Percentiles rank a stretch among this genome's conserved stretches.
phyloP scores from a whole-genome alignment of 75 land plant genomes.

The Pinus albicaulis region DNA sequence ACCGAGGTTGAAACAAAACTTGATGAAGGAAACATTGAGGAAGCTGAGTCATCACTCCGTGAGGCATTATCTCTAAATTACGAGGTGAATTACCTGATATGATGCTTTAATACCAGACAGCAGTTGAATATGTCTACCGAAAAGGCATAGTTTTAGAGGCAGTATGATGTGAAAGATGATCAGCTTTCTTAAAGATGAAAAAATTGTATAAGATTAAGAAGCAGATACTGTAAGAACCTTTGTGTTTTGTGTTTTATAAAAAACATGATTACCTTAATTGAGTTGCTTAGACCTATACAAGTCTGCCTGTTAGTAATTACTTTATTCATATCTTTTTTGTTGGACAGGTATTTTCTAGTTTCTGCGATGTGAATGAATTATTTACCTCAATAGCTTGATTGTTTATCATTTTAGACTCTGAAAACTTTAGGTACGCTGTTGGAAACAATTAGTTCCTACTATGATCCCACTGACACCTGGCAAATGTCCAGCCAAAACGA shows the following conservation, averaged over 20 bases:
- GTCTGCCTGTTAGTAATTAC: background rate
- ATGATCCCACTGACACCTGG: too few relatives aligned
- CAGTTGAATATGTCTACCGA: background rate
- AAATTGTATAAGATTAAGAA: background rate
- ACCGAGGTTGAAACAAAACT: constrained; percentile 73
- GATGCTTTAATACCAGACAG: background rate
- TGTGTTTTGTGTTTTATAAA: background rate
- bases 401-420: too few relatives aligned
- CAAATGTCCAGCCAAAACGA: too few relatives aligned
- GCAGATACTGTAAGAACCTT: background rate
- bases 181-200: background rate
- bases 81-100: constrained; percentile 39
- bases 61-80: constrained; percentile 75
- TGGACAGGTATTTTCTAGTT: too few relatives aligned
- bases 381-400: too few relatives aligned
- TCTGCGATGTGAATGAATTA: too few relatives aligned
- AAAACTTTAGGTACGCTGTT: too few relatives aligned
- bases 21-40: constrained; percentile 89
- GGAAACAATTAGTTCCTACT: too few relatives aligned
- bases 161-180: background rate
- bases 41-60: constrained; percentile 79
- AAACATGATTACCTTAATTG: background rate
- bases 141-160: background rate
- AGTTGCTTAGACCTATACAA: background rate
- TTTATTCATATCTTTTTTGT: too few relatives aligned